Evolutionary conservation across 768 basidiomycete species (phyloP).

Genomic region (Trametes sanguinea): DNA sequence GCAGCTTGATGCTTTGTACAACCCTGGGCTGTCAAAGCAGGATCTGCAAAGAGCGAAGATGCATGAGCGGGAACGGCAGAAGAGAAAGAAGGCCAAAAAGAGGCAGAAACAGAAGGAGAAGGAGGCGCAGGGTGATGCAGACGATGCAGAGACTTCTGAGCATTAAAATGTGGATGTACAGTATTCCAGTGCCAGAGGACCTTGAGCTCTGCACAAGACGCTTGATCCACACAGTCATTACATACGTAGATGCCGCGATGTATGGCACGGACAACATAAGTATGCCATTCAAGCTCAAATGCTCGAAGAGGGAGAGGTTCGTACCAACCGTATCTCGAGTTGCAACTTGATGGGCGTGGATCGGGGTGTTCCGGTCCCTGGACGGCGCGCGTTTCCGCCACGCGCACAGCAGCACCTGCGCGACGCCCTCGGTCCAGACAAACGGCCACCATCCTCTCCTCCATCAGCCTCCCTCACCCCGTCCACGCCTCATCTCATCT

Average conservation of each 20-base stretch:
- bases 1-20: slow-evolving; percentile 69
- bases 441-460: not conserved
- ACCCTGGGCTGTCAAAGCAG: slow-evolving; percentile 77
- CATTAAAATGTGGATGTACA: too few relatives aligned
- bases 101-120: slow-evolving; percentile 39
- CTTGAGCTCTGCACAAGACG: too few relatives aligned
- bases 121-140: not conserved
- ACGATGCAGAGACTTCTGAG: not conserved
- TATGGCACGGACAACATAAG: too few relatives aligned
- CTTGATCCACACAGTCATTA: not conserved
- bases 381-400: slow-evolving; percentile 9
- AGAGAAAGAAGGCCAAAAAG: slow-evolving; percentile 79
- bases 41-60: slow-evolving; percentile 71
- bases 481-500: slow-evolving; percentile 7
- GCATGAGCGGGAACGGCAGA: slow-evolving; percentile 71
- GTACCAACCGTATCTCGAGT: too few relatives aligned
- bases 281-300: too few relatives aligned
- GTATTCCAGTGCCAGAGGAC: too few relatives aligned
- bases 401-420: not conserved
- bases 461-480: not conserved
- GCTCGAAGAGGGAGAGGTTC: too few relatives aligned
- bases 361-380: slow-evolving; percentile 22
- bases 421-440: not conserved
- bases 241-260: too few relatives aligned
- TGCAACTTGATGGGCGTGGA: not conserved